Evolutionary conservation across 2,329 filamentous ascomycete genomes (phyloP), one percentile per base, ranked within the genome.

Genomic region (Cucurbitaria berberidis): DNA sequence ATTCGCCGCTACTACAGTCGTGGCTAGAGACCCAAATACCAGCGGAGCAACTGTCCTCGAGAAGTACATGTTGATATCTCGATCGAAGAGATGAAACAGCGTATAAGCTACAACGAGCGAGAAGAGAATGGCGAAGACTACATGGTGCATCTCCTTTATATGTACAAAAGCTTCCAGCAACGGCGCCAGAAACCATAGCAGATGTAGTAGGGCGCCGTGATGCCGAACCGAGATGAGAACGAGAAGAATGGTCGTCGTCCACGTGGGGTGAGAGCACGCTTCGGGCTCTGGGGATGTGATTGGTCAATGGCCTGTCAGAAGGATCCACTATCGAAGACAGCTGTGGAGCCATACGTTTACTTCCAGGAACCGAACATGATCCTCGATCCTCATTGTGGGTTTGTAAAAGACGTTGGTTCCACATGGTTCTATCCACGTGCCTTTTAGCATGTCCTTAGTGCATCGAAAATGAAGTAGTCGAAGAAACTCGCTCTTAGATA

Each of bases 101-200:
- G 56, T 65, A 34, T 67, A 60, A 0, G 54, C 13, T 4, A 71
- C 36, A 18, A 60, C 55, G 43, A 67, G n/a, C 15, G 47, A 29
- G 45, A 36, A 66, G 18, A 57, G n/a, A 19, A 44, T 7, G 21
- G 55, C 18, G 13, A 47, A 36, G 19, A 53, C 55, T 30, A 41
- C 63, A 68, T 62, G 45, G 18, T 54, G 57, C 72, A 74, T 73
- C 9, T 48, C 53, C 69, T 68, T 59, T 64, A 58, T 34, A 39
- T 21, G n/a, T n/a, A 34, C 15, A 19, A 11, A 6, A 5, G 19
- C 8, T 18, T 22, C 36, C 50, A 47, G 40, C 22, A 46, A 27
- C 19, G 24, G 35, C 42, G 42, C 41, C 40, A 36, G 54, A 27
- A 48, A 40, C 59, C 60, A 70, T 68, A 36, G 53, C 60, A 39